These are phyloP conservation scores for Leptodontidium sp. DNA, from an alignment of 2,329 filamentous ascomycete species.

Conservation along the genomic window DNA sequence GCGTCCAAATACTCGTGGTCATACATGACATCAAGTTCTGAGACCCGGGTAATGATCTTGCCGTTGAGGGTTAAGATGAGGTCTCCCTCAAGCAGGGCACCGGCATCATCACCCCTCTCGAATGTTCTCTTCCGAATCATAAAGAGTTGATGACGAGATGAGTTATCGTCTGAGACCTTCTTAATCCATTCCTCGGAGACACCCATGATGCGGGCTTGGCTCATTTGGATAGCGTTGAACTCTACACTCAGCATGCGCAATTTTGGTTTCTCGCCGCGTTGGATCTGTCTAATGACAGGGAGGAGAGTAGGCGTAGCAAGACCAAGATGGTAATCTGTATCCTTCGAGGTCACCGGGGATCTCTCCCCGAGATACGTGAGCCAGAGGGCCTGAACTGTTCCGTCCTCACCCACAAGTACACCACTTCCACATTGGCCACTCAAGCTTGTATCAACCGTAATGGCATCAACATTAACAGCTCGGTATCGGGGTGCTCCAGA, in stretches of 20 bases:
- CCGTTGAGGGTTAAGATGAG: slow-evolving; percentile 91
- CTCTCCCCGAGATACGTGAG: slow-evolving; percentile 95
- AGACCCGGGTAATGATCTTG: slow-evolving; percentile 90
- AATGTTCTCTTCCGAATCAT: slow-evolving; percentile 94
- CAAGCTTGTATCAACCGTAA: slow-evolving; percentile 93
- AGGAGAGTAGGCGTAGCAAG: slow-evolving; percentile 88
- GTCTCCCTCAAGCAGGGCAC: slow-evolving; percentile 85
- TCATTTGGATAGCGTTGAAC: slow-evolving; percentile 95
- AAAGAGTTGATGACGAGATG: slow-evolving; percentile 93
- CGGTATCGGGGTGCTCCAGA: slow-evolving; percentile 90
- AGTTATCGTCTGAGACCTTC: slow-evolving; percentile 87
- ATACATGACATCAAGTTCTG: slow-evolving; percentile 97
- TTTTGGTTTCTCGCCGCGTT: slow-evolving; percentile 78
- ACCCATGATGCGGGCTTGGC: slow-evolving; percentile 95
- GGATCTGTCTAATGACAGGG: slow-evolving; percentile 87
- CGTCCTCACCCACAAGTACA: slow-evolving; percentile 87
- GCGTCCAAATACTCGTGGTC: slow-evolving; percentile 83
- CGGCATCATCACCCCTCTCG: slow-evolving; percentile 66
- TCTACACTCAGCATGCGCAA: slow-evolving; percentile 93
- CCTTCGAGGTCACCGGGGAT: slow-evolving; percentile 77
- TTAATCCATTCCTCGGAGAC: slow-evolving; percentile 96
- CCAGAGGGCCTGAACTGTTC: slow-evolving; percentile 95
- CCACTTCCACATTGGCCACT: slow-evolving; percentile 93
- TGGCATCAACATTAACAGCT: slow-evolving; percentile 94
- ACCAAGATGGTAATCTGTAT: slow-evolving; percentile 96